These are phyloP conservation scores for Erodium moschatum DNA, from an alignment of 441 rosid genomes.

Conservation along the genomic window DNA sequence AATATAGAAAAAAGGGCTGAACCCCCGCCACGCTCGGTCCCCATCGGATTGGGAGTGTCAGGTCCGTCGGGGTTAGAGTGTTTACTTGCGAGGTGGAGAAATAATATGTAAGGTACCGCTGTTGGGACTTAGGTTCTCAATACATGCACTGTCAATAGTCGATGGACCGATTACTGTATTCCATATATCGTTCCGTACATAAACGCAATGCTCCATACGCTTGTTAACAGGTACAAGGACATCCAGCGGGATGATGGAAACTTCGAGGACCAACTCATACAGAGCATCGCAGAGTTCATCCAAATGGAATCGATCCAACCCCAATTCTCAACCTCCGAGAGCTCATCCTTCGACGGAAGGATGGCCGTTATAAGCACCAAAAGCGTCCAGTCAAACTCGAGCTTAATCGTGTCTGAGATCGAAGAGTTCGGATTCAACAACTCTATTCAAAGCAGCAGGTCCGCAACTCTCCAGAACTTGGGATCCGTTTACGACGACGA, in stretches of 20 bases:
- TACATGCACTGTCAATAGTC: no score
- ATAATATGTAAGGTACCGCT: no score
- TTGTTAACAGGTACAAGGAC: conserved; percentile 34
- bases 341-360: conserved; percentile 71
- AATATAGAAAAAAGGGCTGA: no score
- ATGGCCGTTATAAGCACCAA: conserved; percentile 83
- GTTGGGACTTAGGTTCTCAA: no score
- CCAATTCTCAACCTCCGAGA: conserved; percentile 44
- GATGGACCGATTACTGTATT: no score
- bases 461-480: conserved; percentile 54
- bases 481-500: conserved; percentile 58
- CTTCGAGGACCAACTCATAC: conserved; percentile 73
- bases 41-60: no score
- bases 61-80: no score
- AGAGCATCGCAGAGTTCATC: conserved; percentile 89
- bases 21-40: no score
- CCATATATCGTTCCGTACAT: no score
- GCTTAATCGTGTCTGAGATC: conserved; percentile 43
- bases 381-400: conserved; percentile 37
- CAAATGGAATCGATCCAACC: conserved; percentile 82
- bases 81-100: no score
- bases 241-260: conserved; percentile 65
- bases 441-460: conserved; percentile 59
- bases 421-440: conserved; percentile 33
- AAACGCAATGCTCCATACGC: no score